Evolutionary conservation across 257 asterid species (phyloP).

Genomic region (Paulownia fortunei): DNA sequence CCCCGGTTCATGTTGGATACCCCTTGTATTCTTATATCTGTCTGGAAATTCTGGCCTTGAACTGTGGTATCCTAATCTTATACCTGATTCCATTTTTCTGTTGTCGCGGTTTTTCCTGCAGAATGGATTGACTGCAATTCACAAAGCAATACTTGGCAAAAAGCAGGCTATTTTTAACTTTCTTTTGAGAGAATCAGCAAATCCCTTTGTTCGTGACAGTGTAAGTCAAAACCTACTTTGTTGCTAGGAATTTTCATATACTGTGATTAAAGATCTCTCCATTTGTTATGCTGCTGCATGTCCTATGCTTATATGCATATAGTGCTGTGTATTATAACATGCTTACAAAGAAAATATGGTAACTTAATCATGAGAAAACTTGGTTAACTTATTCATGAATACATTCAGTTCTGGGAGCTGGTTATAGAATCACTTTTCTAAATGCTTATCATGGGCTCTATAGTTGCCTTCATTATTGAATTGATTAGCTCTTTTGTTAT

Average conservation of each 20-base stretch:
- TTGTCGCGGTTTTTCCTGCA: constrained; percentile 36
- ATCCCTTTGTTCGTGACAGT: constrained; percentile 52
- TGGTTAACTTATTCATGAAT: background rate
- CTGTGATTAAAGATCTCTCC: constrained; percentile 12
- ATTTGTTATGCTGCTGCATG: constrained; percentile 5
- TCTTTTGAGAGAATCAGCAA: constrained; percentile 84
- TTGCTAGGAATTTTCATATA: constrained; percentile 14
- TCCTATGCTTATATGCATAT: constrained; percentile 4
- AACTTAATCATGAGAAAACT: background rate
- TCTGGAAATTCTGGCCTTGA: constrained; percentile 9
- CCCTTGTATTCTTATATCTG: background rate
- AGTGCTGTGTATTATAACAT: background rate
- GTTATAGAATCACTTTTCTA: background rate
- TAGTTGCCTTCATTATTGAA: constrained; percentile 7
- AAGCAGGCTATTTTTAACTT: constrained; percentile 85
- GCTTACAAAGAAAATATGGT: background rate
- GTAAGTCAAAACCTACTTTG: constrained; percentile 39
- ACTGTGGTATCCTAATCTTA: background rate
- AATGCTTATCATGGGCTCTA: background rate
- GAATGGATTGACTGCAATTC: constrained; percentile 78
- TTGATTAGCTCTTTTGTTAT: background rate
- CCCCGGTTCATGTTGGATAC: constrained; percentile 15
- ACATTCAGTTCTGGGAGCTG: constrained; percentile 2
- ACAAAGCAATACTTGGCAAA: constrained; percentile 57
- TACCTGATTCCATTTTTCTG: constrained; percentile 28